Percentiles rank a stretch among this genome's conserved stretches.
These are phyloP conservation scores for Arxiozyma slooffiae DNA, from an alignment of 1,139 yeast species.

Conservation along the genomic window DNA sequence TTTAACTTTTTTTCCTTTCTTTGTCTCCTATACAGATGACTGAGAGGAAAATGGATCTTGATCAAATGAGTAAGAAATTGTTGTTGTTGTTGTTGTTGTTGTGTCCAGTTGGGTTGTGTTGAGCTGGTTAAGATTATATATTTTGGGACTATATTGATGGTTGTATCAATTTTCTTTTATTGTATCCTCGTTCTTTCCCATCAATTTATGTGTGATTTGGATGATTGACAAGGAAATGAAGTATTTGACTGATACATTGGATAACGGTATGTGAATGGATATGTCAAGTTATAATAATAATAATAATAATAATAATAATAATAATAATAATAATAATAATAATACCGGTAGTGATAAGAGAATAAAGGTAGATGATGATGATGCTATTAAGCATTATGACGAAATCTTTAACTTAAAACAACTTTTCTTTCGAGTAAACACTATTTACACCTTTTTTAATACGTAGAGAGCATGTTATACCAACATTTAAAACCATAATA, in stretches of 20 bases:
- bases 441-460: conserved; percentile 49
- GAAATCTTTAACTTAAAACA: conserved; percentile 24
- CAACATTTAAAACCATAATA: conserved; percentile 43
- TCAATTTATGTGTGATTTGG: no score
- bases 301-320: no score
- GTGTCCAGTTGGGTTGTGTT: background rate
- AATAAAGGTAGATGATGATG: background rate
- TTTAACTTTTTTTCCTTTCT: no score
- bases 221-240: background rate
- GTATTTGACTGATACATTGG: background rate
- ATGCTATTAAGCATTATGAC: background rate
- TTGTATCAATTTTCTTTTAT: background rate
- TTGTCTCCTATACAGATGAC: background rate
- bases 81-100: background rate
- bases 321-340: no score
- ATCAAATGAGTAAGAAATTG: no score
- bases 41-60: background rate
- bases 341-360: background rate
- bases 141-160: no score
- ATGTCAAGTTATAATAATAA: background rate
- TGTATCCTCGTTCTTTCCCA: no score
- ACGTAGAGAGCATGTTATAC: conserved; percentile 44
- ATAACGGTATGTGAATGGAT: background rate
- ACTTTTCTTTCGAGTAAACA: conserved; percentile 41
- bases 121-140: no score